Conservation (phyloP, 495 filamentous ascomycete species). For the Beverwykella pulmonaria region DNA sequence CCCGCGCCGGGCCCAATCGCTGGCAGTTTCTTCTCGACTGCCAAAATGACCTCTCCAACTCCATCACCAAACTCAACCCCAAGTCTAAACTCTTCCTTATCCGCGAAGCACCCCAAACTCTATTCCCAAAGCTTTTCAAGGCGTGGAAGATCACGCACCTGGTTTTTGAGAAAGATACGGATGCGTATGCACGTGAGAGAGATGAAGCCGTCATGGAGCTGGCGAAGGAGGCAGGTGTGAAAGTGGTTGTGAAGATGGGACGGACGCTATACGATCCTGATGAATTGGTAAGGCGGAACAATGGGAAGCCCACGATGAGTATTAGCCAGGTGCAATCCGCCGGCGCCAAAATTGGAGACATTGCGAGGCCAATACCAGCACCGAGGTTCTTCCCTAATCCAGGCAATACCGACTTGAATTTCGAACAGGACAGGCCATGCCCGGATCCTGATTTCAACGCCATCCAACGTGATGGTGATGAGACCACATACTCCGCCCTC, state of each 20-base stretch:
- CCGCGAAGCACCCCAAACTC: slow-evolving; percentile 66
- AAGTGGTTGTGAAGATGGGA: slow-evolving; percentile 62
- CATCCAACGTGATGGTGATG: slow-evolving; percentile 49
- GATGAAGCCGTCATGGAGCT: slow-evolving; percentile 58
- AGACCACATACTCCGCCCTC: slow-evolving; percentile 58
- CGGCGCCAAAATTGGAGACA: slow-evolving; percentile 54
- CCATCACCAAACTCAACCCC: slow-evolving; percentile 62
- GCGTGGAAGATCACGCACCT: slow-evolving; percentile 69
- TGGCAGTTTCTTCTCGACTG: slow-evolving; percentile 71
- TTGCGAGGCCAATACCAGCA: slow-evolving; percentile 58
- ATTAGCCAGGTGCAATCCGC: slow-evolving; percentile 60
- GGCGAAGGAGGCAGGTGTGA: slow-evolving; percentile 63
- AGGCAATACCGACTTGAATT: slow-evolving; percentile 58
- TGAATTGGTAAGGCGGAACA: slow-evolving; percentile 62
- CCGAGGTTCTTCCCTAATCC: slow-evolving; percentile 62
- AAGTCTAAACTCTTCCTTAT: slow-evolving; percentile 69
- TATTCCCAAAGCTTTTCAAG: slow-evolving; percentile 68
- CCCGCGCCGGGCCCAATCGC: slow-evolving; percentile 65
- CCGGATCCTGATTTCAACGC: slow-evolving; percentile 59
- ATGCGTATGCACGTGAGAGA: slow-evolving; percentile 64
- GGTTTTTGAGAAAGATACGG: slow-evolving; percentile 74
- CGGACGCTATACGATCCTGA: slow-evolving; percentile 70
- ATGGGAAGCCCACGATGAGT: slow-evolving; percentile 69
- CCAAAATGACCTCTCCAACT: slow-evolving; percentile 62
- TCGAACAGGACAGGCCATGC: slow-evolving; percentile 54